phyloP scores from a whole-genome alignment of 1,284 basidiomycete genomes.

The Farysia itapuensis region DNA sequence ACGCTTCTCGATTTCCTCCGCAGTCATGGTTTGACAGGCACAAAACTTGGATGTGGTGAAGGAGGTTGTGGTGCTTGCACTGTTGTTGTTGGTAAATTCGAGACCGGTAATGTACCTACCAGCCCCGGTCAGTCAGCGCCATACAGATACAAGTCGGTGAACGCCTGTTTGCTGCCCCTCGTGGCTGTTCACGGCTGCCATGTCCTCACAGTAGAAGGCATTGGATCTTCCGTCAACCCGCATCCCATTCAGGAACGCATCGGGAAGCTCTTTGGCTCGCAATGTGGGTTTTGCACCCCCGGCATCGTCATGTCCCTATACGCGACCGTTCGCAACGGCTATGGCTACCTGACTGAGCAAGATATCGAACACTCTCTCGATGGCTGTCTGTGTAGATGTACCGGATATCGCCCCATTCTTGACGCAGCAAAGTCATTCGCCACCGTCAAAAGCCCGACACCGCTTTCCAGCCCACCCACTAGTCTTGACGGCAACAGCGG shows the following conservation, averaged over 20 bases:
- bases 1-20: slow-evolving; percentile 60
- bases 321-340: slow-evolving; percentile 56
- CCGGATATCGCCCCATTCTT: slow-evolving; percentile 47
- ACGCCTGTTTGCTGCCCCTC: slow-evolving; percentile 60
- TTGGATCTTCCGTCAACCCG: slow-evolving; percentile 57
- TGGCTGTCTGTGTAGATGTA: slow-evolving; percentile 60
- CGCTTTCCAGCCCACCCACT: not conserved
- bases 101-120: slow-evolving; percentile 1
- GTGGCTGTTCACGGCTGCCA: slow-evolving; percentile 59
- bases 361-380: slow-evolving; percentile 60
- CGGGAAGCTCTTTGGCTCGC: slow-evolving; percentile 55
- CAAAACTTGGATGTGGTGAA: slow-evolving; percentile 60
- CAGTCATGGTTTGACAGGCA: slow-evolving; percentile 57
- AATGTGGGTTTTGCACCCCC: slow-evolving; percentile 59
- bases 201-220: slow-evolving; percentile 60
- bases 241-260: slow-evolving; percentile 61
- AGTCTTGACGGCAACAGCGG: slow-evolving; percentile 9
- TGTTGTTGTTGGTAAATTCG: slow-evolving; percentile 49
- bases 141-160: slow-evolving; percentile 58
- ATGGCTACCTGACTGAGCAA: slow-evolving; percentile 48
- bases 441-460: slow-evolving; percentile 22
- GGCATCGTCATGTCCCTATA: slow-evolving; percentile 61
- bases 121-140: slow-evolving; percentile 12
- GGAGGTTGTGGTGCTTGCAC: slow-evolving; percentile 61
- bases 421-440: slow-evolving; percentile 53